These are phyloP conservation scores for Lentinus brumalis DNA, from an alignment of 768 basidiomycete genomes.

Conservation along the genomic window DNA sequence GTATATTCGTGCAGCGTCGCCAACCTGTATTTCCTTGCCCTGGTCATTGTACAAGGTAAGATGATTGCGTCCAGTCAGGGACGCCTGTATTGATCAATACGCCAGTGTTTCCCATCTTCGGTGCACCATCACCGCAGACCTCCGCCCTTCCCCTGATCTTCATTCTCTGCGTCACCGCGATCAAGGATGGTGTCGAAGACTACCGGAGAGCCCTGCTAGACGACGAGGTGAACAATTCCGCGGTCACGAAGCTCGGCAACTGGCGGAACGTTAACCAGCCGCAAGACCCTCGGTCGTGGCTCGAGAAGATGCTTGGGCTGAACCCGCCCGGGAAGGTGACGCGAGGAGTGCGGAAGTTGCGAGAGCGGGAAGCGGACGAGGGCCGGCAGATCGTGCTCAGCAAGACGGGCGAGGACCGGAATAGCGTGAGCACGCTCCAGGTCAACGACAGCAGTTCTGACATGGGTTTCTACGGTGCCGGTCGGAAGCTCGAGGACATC, in stretches of 20 bases:
- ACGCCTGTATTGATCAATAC: background rate
- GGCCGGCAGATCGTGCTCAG: conserved; percentile 66
- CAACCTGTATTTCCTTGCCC: conserved; percentile 87
- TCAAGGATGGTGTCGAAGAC: conserved; percentile 97
- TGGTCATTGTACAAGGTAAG: conserved; percentile 81
- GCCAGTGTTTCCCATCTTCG: conserved; percentile 87
- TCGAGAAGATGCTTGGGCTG: conserved; percentile 70
- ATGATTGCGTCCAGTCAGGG: background rate
- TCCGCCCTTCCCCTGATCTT: conserved; percentile 85
- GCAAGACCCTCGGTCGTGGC: conserved; percentile 71
- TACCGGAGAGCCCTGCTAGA: conserved; percentile 87
- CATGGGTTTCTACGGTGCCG: conserved; percentile 43
- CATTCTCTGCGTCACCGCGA: conserved; percentile 84
- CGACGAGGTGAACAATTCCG: conserved; percentile 93
- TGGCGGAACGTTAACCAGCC: conserved; percentile 93
- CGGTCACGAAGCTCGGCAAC: conserved; percentile 84
- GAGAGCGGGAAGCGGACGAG: conserved; percentile 75
- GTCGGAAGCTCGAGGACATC: conserved; percentile 58
- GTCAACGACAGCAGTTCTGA: conserved; percentile 37
- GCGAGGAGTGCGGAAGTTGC: conserved; percentile 81
- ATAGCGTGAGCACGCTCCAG: conserved; percentile 46
- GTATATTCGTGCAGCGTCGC: conserved; percentile 56
- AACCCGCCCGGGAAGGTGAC: conserved; percentile 76
- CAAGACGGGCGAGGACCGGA: conserved; percentile 37
- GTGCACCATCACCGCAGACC: conserved; percentile 79